Percentiles rank a stretch among this genome's conserved stretches.
These are phyloP conservation scores for Nakataea oryzae DNA, from an alignment of 2,329 filamentous ascomycete genomes.

Conservation along the genomic window DNA sequence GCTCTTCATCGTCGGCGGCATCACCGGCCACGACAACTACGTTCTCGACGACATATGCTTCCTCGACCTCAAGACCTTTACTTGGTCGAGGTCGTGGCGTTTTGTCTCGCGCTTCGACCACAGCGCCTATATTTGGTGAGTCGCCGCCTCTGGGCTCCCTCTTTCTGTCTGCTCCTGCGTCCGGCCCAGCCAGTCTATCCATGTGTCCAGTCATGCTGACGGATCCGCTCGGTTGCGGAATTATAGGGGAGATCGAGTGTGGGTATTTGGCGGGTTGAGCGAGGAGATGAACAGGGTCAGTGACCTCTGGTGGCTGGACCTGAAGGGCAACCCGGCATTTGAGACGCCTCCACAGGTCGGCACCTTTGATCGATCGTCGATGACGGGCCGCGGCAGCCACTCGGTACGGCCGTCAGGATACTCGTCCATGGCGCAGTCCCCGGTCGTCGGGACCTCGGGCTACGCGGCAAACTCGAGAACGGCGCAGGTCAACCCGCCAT, in stretches of 20 bases:
- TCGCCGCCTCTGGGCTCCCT: not conserved
- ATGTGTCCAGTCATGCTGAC: not conserved
- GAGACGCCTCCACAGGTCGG: constrained; percentile 54
- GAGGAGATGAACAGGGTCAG: constrained; percentile 96
- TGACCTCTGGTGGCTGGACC: constrained; percentile 94
- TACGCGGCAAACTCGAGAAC: constrained; percentile 60
- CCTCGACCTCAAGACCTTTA: constrained; percentile 92
- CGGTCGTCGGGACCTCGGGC: constrained; percentile 47
- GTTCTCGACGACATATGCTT: constrained; percentile 96
- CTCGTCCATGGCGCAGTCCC: constrained; percentile 37
- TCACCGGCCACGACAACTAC: constrained; percentile 83
- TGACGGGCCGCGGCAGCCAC: constrained; percentile 25
- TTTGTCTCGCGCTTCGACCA: constrained; percentile 95
- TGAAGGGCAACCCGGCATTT: constrained; percentile 82
- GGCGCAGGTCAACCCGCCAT: constrained; percentile 55
- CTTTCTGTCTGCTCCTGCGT: not conserved
- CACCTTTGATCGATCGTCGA: constrained; percentile 29
- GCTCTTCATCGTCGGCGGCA: constrained; percentile 89
- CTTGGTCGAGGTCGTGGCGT: constrained; percentile 92
- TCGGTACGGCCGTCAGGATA: constrained; percentile 35
- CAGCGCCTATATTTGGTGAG: constrained; percentile 76
- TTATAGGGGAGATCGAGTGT: constrained; percentile 65
- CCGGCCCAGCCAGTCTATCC: no score
- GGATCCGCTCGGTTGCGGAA: no score
- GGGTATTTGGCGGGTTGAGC: constrained; percentile 92